Conservation (phyloP, 192 early-diverging fungal species). For the Gigaspora rosea region DNA sequence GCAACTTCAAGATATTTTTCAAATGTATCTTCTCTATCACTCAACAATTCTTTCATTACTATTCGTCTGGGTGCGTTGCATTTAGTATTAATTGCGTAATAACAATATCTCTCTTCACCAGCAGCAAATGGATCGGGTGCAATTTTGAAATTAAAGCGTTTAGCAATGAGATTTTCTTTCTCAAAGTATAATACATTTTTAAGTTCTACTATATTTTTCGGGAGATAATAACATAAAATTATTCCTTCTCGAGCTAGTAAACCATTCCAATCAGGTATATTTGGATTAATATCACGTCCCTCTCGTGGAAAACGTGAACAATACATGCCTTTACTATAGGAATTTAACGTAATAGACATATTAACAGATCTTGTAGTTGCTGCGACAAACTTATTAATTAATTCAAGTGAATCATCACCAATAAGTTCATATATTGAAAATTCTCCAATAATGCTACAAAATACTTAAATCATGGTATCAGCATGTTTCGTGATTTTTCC, state of each 20-base stretch:
- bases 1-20: constrained; percentile 30
- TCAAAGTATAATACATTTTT: constrained; percentile 1
- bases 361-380: constrained; percentile 8
- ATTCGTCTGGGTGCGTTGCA: not conserved
- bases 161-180: not conserved
- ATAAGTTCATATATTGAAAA: constrained; percentile 25
- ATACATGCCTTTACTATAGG: no score
- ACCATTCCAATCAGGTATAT: constrained; percentile 1
- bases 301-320: not conserved
- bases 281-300: not conserved
- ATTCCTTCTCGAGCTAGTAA: not conserved
- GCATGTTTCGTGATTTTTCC: constrained; percentile 26
- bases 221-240: not conserved
- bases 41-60: constrained; percentile 5
- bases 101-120: constrained; percentile 19
- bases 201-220: not conserved
- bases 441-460: constrained; percentile 26
- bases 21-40: not conserved
- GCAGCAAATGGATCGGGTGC: constrained; percentile 8
- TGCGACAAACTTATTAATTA: constrained; percentile 12
- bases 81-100: not conserved
- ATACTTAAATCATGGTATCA: constrained; percentile 23
- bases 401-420: constrained; percentile 5
- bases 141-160: constrained; percentile 9
- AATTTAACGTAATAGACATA: constrained; percentile 5